phyloP scores from a whole-genome alignment of 2,329 filamentous ascomycete species.

The Scopulariopsis brevicaulis region DNA sequence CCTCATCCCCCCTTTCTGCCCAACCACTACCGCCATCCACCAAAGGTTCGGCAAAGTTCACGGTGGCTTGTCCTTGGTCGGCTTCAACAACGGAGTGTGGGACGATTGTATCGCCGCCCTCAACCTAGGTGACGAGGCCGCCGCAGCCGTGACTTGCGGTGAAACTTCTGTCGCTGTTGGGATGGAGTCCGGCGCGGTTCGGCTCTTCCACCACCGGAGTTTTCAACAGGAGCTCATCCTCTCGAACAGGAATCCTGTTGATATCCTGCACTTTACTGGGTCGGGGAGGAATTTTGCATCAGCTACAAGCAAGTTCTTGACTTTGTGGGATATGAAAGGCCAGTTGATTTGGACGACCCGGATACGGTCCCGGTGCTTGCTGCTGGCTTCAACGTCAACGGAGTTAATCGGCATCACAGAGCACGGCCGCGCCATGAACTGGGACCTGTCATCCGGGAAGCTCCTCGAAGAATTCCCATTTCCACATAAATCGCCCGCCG shows the following conservation, averaged over 20 bases:
- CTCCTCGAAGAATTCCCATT: constrained; percentile 8
- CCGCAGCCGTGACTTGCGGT: constrained; percentile 7
- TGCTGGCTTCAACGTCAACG: constrained; percentile 2
- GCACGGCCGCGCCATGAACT: constrained; percentile 8
- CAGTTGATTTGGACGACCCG: constrained; percentile 7
- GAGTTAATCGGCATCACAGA: constrained; percentile 7
- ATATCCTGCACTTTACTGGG: constrained; percentile 8
- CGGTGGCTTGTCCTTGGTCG: constrained; percentile 8
- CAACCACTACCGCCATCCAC: constrained; percentile 9
- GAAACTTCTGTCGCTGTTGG: constrained; percentile 8
- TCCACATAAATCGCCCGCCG: background rate
- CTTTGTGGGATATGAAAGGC: constrained; percentile 8
- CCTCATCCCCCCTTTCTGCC: constrained; percentile 23
- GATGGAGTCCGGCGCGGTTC: constrained; percentile 8
- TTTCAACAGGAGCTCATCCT: background rate
- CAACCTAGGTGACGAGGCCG: constrained; percentile 6
- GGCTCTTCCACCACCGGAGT: constrained; percentile 8
- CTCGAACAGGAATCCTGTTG: constrained; percentile 2
- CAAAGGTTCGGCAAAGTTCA: constrained; percentile 7
- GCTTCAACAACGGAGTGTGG: constrained; percentile 8
- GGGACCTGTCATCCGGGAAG: constrained; percentile 8
- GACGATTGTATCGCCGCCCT: constrained; percentile 11
- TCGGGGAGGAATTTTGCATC: constrained; percentile 1
- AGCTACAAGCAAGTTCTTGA: constrained; percentile 6
- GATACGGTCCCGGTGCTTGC: constrained; percentile 8